A percentile compares a stretch with the other conserved stretches of the same genome.
Evolutionary conservation across 1,139 yeast species (phyloP).

Genomic region (Kazachstania sp.): DNA sequence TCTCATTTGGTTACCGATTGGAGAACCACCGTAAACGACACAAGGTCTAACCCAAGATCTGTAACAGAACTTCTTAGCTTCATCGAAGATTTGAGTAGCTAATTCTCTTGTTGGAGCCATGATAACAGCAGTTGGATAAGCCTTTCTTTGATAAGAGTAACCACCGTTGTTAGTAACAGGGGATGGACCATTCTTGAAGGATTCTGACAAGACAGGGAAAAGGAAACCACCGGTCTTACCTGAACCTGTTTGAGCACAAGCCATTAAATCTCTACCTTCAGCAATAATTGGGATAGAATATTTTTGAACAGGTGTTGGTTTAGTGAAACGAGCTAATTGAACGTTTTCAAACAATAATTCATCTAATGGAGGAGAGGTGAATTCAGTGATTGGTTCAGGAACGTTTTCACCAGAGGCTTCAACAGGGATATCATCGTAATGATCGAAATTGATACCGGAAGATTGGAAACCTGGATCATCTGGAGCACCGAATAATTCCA

Average conservation of each 20-base stretch:
- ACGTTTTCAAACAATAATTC: constrained; percentile 80
- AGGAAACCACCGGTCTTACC: constrained; percentile 99
- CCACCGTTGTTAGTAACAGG: constrained; percentile 39
- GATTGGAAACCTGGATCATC: constrained; percentile 81
- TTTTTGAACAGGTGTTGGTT: constrained; percentile 98
- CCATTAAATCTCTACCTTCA: constrained; percentile 95
- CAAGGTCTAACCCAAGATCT: constrained; percentile 98
- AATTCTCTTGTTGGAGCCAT: constrained; percentile 99
- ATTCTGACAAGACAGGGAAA: constrained; percentile 93
- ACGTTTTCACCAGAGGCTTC: constrained; percentile 95
- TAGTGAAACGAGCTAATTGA: constrained; percentile 77
- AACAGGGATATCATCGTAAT: constrained; percentile 96
- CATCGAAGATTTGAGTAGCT: constrained; percentile 93
- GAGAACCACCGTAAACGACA: constrained; percentile 98
- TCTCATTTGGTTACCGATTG: constrained; percentile 77
- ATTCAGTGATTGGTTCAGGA: constrained; percentile 85
- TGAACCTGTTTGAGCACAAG: constrained; percentile 99
- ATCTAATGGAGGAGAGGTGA: constrained; percentile 91
- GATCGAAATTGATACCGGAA: constrained; percentile 96
- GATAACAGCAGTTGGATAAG: constrained; percentile 87
- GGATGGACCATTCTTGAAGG: constrained; percentile 84
- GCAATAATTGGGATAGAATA: constrained; percentile 97
- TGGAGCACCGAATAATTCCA: constrained; percentile 76
- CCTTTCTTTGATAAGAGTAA: constrained; percentile 62
- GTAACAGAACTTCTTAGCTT: constrained; percentile 90